These are phyloP conservation scores for Chlorella sorokiniana DNA, from an alignment of 139 green algal species.

Conservation along the genomic window DNA sequence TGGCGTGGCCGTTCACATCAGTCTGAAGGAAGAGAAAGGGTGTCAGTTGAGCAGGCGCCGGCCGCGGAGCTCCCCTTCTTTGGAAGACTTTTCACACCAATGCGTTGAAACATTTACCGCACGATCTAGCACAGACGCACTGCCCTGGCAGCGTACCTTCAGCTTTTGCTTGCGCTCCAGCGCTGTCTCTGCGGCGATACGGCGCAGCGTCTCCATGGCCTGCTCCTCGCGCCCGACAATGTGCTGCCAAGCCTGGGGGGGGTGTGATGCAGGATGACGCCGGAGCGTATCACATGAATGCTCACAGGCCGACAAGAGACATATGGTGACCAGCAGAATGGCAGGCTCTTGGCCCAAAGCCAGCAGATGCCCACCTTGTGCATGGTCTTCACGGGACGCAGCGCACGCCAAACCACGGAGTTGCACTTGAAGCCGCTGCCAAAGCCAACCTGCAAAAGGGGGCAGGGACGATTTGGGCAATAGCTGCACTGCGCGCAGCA, in stretches of 20 bases:
- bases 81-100: neutral
- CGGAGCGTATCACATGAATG: too few species aligned
- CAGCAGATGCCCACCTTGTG: constrained; percentile 19
- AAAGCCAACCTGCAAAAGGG: constrained; percentile 83
- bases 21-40: neutral
- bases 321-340: neutral
- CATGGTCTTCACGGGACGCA: constrained; percentile 58
- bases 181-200: constrained; percentile 32
- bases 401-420: constrained; percentile 85
- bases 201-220: constrained; percentile 32
- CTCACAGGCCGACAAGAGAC: neutral
- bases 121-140: neutral
- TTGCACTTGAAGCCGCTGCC: constrained; percentile 98
- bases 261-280: neutral
- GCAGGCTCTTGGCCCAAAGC: too few species aligned
- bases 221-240: constrained; percentile 35
- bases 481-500: neutral
- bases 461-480: neutral
- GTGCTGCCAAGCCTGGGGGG: constrained; percentile 35
- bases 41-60: neutral
- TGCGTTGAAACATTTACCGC: neutral
- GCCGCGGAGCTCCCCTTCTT: neutral
- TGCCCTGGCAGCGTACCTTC: neutral
- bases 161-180: constrained; percentile 30
- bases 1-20: neutral